Base-by-base conservation (phyloP, 352 stramenopile genomes). In the Pythium periplocum region DNA sequence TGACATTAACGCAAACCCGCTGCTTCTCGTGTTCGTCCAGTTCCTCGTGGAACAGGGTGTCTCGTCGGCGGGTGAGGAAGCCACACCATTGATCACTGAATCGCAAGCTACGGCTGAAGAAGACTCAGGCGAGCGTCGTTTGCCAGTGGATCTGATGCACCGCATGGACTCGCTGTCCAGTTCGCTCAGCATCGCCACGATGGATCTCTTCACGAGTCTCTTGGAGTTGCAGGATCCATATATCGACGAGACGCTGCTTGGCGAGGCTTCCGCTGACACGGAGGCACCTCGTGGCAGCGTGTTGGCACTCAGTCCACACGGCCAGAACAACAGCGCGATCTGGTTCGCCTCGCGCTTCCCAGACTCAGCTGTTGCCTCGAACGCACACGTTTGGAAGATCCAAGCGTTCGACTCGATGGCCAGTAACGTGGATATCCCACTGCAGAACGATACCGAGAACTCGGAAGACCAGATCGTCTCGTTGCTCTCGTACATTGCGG, bases 291-390 rank as follows among this genome's bases (percentile, higher is more conserved):
- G 43, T 48, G 43, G 17, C 43, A 48, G 43, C 17, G 9, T 30
- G 17, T 48, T 48, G 8, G 33, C 45, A 39, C 44, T 69, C 30
- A 75, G 66, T 45, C 64, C 62, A 12, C 55, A 41, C 7, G 64
- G 45, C 47, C 53, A 66, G 31, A 41, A 35, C 4, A 83, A 83
- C 26, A 60, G 71, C 9, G 77, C 78, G 2, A 84, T 90, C 3
- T 92, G 84, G 80, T 88, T 95, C 43, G 82, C 84, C 2, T 86
- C 78, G 1, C 70, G 81, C 1, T 95, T 95, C 51, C 84, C 84
- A 17, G 72, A 89, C 36, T 90, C 84, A 0, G 73, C 73, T 0
- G 76, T 95, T 1, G 80, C 84, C 5, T 79, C 79, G 1, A 89
- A 93, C 41, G 79, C 81, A 32, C 79, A 93, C 44, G 45, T 93